Evolutionary conservation across 345 rosid species (phyloP).

Genomic region (Hibiscus mutabilis): DNA sequence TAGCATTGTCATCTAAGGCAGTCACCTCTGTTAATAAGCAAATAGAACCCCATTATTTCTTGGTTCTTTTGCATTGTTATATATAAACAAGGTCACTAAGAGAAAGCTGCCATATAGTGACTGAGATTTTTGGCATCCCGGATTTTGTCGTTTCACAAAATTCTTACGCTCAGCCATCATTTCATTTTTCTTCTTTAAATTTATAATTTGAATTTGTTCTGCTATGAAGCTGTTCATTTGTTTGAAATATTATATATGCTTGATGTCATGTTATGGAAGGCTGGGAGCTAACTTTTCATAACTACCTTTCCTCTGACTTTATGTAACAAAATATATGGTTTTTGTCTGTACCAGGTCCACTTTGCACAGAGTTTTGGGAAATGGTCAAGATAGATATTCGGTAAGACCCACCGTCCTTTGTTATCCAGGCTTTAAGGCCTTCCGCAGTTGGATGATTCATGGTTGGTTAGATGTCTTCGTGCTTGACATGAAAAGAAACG

Average conservation of each 20-base stretch:
- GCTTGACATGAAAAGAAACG: not conserved
- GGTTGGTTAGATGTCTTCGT: not conserved
- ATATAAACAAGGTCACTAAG: not conserved
- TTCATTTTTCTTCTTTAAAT: not conserved
- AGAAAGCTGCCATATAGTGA: not conserved
- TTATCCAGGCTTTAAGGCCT: not conserved
- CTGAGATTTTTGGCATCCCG: not conserved
- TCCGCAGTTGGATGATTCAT: not conserved
- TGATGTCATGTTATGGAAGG: no score
- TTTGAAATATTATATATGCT: no score
- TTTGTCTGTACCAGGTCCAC: conserved; percentile 58
- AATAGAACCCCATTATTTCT: not conserved
- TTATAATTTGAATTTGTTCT: no score
- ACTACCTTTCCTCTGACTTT: not conserved
- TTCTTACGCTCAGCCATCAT: not conserved
- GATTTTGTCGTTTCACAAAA: not conserved
- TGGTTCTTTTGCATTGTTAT: not conserved
- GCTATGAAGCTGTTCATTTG: no score
- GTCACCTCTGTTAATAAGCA: not conserved
- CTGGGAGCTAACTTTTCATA: not conserved
- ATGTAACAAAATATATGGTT: not conserved
- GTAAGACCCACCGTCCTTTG: conserved; percentile 31
- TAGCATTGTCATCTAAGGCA: not conserved
- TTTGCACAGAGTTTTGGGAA: conserved; percentile 79
- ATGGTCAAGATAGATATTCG: conserved; percentile 72